phyloP scores from a whole-genome alignment of 768 basidiomycete genomes.

The Termitomyces sp. region DNA sequence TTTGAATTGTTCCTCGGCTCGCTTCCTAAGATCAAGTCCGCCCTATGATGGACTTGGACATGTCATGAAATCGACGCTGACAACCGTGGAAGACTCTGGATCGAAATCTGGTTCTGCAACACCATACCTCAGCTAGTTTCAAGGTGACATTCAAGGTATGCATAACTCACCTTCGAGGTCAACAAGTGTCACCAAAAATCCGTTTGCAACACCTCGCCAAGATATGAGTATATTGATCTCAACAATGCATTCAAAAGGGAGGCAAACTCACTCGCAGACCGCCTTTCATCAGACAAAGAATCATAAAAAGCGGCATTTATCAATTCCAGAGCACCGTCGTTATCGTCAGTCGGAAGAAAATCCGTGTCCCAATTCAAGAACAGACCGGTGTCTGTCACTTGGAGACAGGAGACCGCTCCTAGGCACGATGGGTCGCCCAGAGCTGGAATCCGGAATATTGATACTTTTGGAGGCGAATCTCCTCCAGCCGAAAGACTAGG shows the following conservation, averaged over 20 bases:
- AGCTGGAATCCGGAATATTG: slow-evolving; percentile 24
- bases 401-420: slow-evolving; percentile 42
- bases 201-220: slow-evolving; percentile 3
- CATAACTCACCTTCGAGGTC: slow-evolving; percentile 6
- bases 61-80: slow-evolving; percentile 13
- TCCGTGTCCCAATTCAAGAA: slow-evolving; percentile 42
- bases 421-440: slow-evolving; percentile 27
- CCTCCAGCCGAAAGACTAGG: neutral
- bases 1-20: neutral
- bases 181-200: slow-evolving; percentile 1
- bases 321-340: neutral
- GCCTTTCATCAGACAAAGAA: slow-evolving; percentile 5
- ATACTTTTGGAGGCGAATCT: slow-evolving; percentile 14
- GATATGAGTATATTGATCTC: neutral
- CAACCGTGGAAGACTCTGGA: slow-evolving; percentile 11
- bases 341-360: neutral
- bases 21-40: neutral
- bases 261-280: slow-evolving; percentile 9
- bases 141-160: neutral
- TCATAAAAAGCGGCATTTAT: slow-evolving; percentile 10
- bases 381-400: slow-evolving; percentile 50
- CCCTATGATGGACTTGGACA: neutral
- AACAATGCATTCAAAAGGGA: neutral
- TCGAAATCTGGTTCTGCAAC: slow-evolving; percentile 4
- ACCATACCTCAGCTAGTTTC: neutral